These are phyloP conservation scores for Neopestalotiopsis rosae DNA, from an alignment of 2,329 filamentous ascomycete species.

Conservation along the genomic window DNA sequence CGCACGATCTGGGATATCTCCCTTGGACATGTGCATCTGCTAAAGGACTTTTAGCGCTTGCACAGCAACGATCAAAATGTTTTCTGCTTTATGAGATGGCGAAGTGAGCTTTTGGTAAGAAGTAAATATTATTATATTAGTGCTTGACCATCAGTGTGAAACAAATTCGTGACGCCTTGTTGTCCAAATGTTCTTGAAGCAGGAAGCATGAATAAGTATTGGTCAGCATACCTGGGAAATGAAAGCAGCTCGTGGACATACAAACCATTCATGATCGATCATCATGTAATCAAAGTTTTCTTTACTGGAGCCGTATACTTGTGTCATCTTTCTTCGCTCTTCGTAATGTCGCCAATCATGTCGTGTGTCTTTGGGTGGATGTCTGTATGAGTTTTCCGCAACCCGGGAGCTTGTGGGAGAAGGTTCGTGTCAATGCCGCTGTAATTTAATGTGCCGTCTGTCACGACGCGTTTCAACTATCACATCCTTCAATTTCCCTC, in stretches of 20 bases:
- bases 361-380: background rate
- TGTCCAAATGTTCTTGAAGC: no score
- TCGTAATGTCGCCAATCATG: background rate
- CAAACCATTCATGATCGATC: no score
- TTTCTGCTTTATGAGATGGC: background rate
- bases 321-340: no score
- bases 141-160: no score
- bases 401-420: background rate
- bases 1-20: constrained; percentile 13
- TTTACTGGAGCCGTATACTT: no score
- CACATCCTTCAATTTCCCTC: background rate
- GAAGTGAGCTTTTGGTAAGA: no score
- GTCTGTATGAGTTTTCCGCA: background rate
- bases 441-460: background rate
- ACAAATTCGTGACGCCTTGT: no score
- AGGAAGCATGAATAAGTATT: no score
- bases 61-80: background rate
- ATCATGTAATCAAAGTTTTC: no score
- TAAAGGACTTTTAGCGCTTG: background rate
- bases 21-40: constrained; percentile 11
- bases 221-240: no score
- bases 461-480: background rate
- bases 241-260: no score
- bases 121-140: no score
- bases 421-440: background rate